Percentiles rank a stretch among this genome's conserved stretches.
These are phyloP conservation scores for Eremochloa ophiuroides DNA, from an alignment of 176 grass and related monocot species.

Conservation along the genomic window DNA sequence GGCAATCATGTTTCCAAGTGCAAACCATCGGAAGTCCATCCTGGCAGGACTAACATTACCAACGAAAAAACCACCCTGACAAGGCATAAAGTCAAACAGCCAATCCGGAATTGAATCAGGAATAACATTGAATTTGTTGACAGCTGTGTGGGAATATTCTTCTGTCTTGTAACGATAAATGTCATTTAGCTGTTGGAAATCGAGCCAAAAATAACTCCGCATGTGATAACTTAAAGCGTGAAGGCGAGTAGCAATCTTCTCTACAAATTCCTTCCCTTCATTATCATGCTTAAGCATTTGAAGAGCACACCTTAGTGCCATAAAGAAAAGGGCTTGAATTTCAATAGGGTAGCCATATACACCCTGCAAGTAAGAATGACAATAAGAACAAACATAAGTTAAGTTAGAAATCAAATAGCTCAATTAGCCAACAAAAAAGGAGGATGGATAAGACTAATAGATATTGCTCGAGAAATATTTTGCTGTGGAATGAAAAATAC, in stretches of 20 bases:
- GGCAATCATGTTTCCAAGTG: constrained; percentile 74
- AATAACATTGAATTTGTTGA: constrained; percentile 86
- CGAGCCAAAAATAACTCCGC: constrained; percentile 81
- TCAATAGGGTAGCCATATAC: constrained; percentile 78
- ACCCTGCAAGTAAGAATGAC: constrained; percentile 41
- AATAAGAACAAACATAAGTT: constrained; percentile 2
- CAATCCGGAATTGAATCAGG: constrained; percentile 76
- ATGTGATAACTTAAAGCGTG: constrained; percentile 85
- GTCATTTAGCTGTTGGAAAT: constrained; percentile 78
- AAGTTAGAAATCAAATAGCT: background rate
- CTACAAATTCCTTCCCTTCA: constrained; percentile 71
- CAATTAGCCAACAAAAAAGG: constrained; percentile 7
- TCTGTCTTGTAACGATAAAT: constrained; percentile 84
- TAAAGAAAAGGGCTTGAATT: constrained; percentile 81
- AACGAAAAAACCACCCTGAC: constrained; percentile 65
- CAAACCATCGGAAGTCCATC: constrained; percentile 86
- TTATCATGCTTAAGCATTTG: constrained; percentile 62
- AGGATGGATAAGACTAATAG: background rate
- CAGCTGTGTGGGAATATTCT: constrained; percentile 78
- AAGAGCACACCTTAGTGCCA: constrained; percentile 65
- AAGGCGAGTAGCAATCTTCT: constrained; percentile 61
- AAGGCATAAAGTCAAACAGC: constrained; percentile 84
- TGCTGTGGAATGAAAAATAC: background rate
- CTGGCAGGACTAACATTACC: constrained; percentile 80
- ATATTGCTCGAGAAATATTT: background rate